Evolutionary conservation across 108 stramenopile genomes (phyloP), one percentile per base, ranked within the genome.

Genomic region (Pseudonitzschia multiseries): DNA sequence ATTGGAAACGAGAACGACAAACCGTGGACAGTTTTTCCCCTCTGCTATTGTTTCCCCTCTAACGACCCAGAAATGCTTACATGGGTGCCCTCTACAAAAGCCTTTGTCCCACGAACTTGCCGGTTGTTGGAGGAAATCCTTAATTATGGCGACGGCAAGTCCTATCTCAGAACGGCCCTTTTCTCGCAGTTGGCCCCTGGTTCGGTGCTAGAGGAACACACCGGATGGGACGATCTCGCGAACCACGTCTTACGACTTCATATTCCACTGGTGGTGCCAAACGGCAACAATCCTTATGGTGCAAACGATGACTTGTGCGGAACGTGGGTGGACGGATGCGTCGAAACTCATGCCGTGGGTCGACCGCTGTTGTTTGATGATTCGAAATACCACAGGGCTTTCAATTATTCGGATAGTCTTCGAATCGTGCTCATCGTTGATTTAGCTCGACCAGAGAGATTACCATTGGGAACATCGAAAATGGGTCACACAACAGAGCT

Each of bases 161-260:
- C 66, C 20, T 52, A 61, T 17, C 70, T 97, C 18, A 86, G 97
- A 22, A 99, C 98, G 4, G 98, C 97, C 8, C 81, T 99, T 9
- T 97, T 97, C 79, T 92, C 90, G 28, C 84, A 95, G 53, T 81
- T 99, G 41, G 87, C 90, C 27, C 87, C 92, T 12, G 68, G 89
- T 22, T 94, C 96, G n/a, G 78, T 84, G 12, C 78, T 99, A 32
- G 91, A 96, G 42, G 83, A 91, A 8, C 98, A 99, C 76, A 90
- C 91, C 5, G 98, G 98, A 26, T 99, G 98, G 98, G 82, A 84
- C 28, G 97, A 97, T 77, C 82, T 99, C 48, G 98, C 98, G 8
- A 99, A 99, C 77, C 85, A 97, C 81, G 98, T 99, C 6, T 76
- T 96, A 32, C 83, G 98, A 29, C 71, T 91, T n/a, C 98, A 99